Base-by-base conservation (phyloP, 306 rosid species). In the Quercus dentata region DNA sequence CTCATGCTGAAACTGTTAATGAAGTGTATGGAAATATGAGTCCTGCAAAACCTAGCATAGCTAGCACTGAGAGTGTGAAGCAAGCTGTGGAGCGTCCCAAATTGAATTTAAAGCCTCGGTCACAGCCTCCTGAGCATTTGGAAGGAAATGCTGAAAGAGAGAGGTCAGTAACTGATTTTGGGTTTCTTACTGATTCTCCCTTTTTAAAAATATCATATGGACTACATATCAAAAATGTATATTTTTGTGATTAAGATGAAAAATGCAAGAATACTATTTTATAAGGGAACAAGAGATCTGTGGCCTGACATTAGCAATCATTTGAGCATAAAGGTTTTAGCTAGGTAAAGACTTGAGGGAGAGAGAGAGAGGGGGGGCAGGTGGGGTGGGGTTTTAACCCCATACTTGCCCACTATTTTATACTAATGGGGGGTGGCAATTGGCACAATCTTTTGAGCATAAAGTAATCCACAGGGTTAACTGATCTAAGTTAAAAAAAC, bases 91-190 rank as follows among this genome's bases (percentile, higher is more conserved):
- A 88, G 77, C 99, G 93, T 54, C 97, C 98, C 18, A 93, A 91
- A 85, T 90, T 95, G 90, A 93, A 91, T 87, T 81, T 95, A 79
- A 93, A 88, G 87, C 97, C 98, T 74, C 92, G 94, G 62, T 87
- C 90, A 14, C 97, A 93, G 77, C 93, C 87, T 12, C 20, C 75
- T 52, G 92, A 95, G 74, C 86, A 86, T 17, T 63, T 56, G 78
- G 97, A 91, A 21, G 92, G 78, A 80, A 86, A 74, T 64, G 73
- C 62, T 71, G 94, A 92, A 85, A 89, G 88, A 80, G 98, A 70
- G 33, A 95, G 98, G 99, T 96, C 73, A 46, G 91, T 84, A 64
- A 69, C 25, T 74, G 69, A 46, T 56, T 71, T 44, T 55, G 35
- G 55, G 67, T 35, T 81, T 74, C 83, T 80, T 6, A 59, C 46